Evolutionary conservation across 129 eudicot genomes (phyloP), one percentile per base, ranked within the genome.

Genomic region (Pulicaria dysenterica): DNA sequence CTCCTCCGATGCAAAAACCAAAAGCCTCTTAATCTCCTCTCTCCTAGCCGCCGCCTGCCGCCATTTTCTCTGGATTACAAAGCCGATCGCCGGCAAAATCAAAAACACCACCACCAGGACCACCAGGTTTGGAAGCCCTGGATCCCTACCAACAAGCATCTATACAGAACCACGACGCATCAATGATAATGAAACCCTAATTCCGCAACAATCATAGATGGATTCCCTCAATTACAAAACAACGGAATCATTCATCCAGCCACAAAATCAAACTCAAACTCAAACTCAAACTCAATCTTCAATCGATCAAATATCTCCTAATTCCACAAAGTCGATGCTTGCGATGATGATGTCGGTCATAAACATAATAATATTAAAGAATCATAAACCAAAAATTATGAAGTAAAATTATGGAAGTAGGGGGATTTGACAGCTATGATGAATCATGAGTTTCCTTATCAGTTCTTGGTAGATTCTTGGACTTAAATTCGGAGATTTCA

Each of bases 121-220:
- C 41, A 73, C 85, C 79, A 84, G 84, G 59, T 61, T 71, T 51
- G 79, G 63, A 70, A 91, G 86, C 94, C 90, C 92, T 85, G 88
- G 88, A 91, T 86, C 84, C 86, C 89, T 82, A 71, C 76, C 84
- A 44, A 79, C 66, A 61, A 85, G 95, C 97, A 91, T 88, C 78
- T 91, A 91, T 55, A 62, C 80, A 73, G 47, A 34, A 62, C 77
- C 66, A 70, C 72, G 71, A 72, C 40, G 75, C 85, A 83, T 75
- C 87, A 51, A 75, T 43, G 64, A 69, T 50, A 3, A 51, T 64
- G 49, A 73, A 88, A 67, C 83, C 86, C 79, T 61, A 73, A 73
- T 58, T 75, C 47, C 77, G 60, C 71, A 56, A 70, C 66, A 72
- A 64, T 68, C 87, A 79, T 74, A 68, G 62, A 74, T 58, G 8